Evolutionary conservation across 345 rosid species (phyloP), one percentile per base, ranked within the genome.

Genomic region (Salix exigua): DNA sequence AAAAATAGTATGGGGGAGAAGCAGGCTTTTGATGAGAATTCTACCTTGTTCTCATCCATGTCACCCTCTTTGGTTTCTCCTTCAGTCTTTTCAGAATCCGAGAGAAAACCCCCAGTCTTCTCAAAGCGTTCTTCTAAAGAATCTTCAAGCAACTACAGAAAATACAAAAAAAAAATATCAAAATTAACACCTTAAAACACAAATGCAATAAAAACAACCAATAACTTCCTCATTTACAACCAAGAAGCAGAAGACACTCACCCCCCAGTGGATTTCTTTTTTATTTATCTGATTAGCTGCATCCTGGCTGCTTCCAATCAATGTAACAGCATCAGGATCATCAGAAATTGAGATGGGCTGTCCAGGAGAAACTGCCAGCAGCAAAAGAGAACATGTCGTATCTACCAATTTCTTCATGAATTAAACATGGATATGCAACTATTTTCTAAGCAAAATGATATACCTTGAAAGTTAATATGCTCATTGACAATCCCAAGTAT

Each of bases 191-290:
- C 30, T 31, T 9, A 26, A 25, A 17, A 68, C 13, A 55, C 11
- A 33, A 18, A 48, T 33, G 31, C 23, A n/a, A 66, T 30, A 26
- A 42, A 42, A 21, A 19, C 5, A 25, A 75, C 37, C 23, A 28
- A 68, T 25, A 9, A 46, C 33, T 5, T 37, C 70, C 55, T 60
- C n/a, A 44, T 69, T 23, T 70, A 62, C 46, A 7, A 50, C 11
- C 7, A 51, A 40, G 42, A 1, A 21, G 40, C 25, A 55, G 44
- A 66, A 66, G 11, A 7, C 44, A 88, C 97, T 70, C 81, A 93
- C 97, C 83, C 97, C 97, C 97, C 96, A 90, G 72, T 84, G 96
- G 79, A 93, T 87, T 86, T 91, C 98, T 82, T 87, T 94, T 82
- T 88, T 90, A 81, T 89, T 94, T 77, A 90, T 82, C 86, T 86